Base-by-base conservation (phyloP, 352 stramenopile species). In the Pythium periplocum region DNA sequence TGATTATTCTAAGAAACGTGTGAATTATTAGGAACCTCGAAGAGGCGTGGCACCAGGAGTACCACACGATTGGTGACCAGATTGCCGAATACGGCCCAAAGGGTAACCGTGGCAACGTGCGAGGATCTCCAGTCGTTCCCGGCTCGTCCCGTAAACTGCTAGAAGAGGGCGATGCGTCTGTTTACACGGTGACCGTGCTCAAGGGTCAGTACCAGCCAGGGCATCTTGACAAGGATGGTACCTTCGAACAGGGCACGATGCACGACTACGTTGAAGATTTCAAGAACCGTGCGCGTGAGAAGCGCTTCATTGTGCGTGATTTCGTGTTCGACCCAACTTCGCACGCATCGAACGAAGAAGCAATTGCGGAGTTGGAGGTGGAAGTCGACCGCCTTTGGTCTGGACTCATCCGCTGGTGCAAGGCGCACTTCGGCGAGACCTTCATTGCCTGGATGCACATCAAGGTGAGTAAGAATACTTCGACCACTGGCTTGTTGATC, bases 391-490 rank as follows among this genome's bases (percentile, higher is more conserved):
- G 94, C 46, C 91, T 98, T 61, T 97, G 92, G 68, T 95, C 80
- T 39, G 91, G 90, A 5, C 88, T 98, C 52, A 90, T 97, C 48
- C 89, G 95, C 53, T 99, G 96, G 96, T 99, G 96, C 84, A 98
- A 98, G 72, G 95, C 93, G 17, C 96, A 99, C 69, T 99, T 98
- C 71, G 94, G 95, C 64, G 96, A 99, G 71, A 92, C 93, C 7
- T 98, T 98, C 61, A 96, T 98, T 46, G 95, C 94, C 8, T 99
- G 96, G 96, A 98, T 99, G 86, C 96, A 99, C 68, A 95, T 99
- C 60, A 99, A 99, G 85, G 90, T 98, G 10, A 8, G 62, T 42
- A 48, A 43, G n/a, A 49, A 49, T 49, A 49, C n/a, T 49, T 34
- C 44, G 31, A 34, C n/a, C 44, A 49, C 44, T 49, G n/a, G 38